A percentile compares a stretch with the other conserved stretches of the same genome.
Evolutionary conservation across 805 yeast genomes (phyloP).

Genomic region (Candida suzukii): DNA sequence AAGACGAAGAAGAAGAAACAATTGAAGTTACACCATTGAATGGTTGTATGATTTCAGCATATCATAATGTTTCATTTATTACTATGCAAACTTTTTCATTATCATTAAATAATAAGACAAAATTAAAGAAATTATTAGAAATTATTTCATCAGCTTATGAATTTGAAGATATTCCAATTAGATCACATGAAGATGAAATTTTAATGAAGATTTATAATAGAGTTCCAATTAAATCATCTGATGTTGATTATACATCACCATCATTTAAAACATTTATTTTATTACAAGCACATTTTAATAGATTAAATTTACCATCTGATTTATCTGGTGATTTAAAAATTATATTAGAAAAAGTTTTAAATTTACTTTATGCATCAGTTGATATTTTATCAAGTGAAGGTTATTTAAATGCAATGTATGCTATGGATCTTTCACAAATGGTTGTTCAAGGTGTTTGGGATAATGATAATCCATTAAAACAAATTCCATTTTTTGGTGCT

Average conservation of each 20-base stretch:
- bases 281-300: conserved; percentile 74
- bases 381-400: conserved; percentile 82
- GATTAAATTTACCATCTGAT: conserved; percentile 57
- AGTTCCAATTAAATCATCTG: conserved; percentile 53
- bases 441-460: conserved; percentile 83
- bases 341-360: conserved; percentile 43
- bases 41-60: conserved; percentile 69
- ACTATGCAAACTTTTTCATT: conserved; percentile 58
- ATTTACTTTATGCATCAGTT: conserved; percentile 56
- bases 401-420: conserved; percentile 63
- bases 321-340: conserved; percentile 47
- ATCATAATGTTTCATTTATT: conserved; percentile 55
- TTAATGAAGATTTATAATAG: conserved; percentile 46
- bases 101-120: conserved; percentile 47
- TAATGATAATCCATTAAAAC: conserved; percentile 68
- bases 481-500: conserved; percentile 61
- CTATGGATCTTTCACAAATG: conserved; percentile 88
- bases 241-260: conserved; percentile 37
- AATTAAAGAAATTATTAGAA: conserved; percentile 56
- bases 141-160: conserved; percentile 63
- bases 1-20: conserved; percentile 30
- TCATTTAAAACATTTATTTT: conserved; percentile 65
- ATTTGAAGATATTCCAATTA: conserved; percentile 56
- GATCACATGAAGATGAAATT: conserved; percentile 48
- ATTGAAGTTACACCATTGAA: conserved; percentile 52